phyloP scores from a whole-genome alignment of 768 basidiomycete species.

The Amanita rubescens region DNA sequence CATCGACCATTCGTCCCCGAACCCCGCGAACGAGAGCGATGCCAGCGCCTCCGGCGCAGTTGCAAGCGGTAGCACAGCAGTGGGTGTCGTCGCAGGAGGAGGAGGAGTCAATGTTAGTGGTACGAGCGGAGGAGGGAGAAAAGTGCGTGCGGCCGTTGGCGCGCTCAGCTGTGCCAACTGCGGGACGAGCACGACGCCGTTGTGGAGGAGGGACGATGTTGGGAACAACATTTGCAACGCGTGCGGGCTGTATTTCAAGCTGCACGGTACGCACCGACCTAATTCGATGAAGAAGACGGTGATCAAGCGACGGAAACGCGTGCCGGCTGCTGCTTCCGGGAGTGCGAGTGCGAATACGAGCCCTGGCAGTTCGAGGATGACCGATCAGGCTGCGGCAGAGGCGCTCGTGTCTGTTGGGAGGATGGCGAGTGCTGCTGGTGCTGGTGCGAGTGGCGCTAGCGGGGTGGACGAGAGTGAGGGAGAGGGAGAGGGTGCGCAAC shows the following conservation, averaged over 20 bases:
- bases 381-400: constrained; percentile 86
- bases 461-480: constrained; percentile 38
- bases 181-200: constrained; percentile 81
- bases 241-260: constrained; percentile 95
- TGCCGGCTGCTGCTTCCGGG: constrained; percentile 75
- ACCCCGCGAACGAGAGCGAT: constrained; percentile 12
- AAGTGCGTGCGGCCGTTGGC: constrained; percentile 44
- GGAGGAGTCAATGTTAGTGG: too few species aligned
- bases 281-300: constrained; percentile 99
- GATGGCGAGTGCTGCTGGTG: constrained; percentile 18
- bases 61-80: constrained; percentile 21
- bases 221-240: constrained; percentile 95
- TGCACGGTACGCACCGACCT: constrained; percentile 94
- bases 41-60: constrained; percentile 15
- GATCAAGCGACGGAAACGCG: constrained; percentile 96
- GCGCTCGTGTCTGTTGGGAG: constrained; percentile 81
- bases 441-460: constrained; percentile 25
- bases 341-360: constrained; percentile 9
- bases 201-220: constrained; percentile 86
- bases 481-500: constrained; percentile 25
- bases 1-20: constrained; percentile 9
- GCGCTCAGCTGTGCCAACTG: constrained; percentile 84
- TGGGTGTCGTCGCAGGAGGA: too few species aligned
- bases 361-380: constrained; percentile 34
- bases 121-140: constrained; percentile 28